Percentiles rank a stretch among this genome's conserved stretches.
These are phyloP conservation scores for Tolypocladium tropicale DNA, from an alignment of 2,329 filamentous ascomycete genomes.

Conservation along the genomic window DNA sequence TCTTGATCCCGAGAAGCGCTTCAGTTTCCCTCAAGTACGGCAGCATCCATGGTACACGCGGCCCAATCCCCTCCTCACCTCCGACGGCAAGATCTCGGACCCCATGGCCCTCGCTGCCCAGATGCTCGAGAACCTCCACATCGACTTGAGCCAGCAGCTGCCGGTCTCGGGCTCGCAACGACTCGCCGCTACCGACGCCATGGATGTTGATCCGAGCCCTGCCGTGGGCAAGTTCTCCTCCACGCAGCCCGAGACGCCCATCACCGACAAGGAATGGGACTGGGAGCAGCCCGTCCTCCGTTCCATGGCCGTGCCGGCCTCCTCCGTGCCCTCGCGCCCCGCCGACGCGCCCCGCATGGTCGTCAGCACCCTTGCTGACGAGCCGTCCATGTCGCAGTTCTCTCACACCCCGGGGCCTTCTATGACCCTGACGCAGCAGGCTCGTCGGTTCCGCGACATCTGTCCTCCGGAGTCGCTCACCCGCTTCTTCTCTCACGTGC, in stretches of 20 bases:
- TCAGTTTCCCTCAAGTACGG: slow-evolving; percentile 77
- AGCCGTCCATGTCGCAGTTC: slow-evolving; percentile 83
- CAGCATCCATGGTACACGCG: slow-evolving; percentile 93
- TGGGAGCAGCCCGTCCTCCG: slow-evolving; percentile 69
- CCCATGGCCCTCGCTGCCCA: slow-evolving; percentile 80
- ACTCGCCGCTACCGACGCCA: slow-evolving; percentile 36
- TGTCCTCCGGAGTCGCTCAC: slow-evolving; percentile 79
- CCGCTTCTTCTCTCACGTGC: slow-evolving; percentile 81
- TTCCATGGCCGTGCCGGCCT: slow-evolving; percentile 31
- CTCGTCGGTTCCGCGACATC: slow-evolving; percentile 81
- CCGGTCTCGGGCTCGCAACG: slow-evolving; percentile 38
- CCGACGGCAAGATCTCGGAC: slow-evolving; percentile 66
- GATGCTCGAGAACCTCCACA: slow-evolving; percentile 85
- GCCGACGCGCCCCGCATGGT: slow-evolving; percentile 28
- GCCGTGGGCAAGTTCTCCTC: slow-evolving; percentile 50
- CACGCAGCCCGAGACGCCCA: slow-evolving; percentile 77
- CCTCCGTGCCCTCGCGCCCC: slow-evolving; percentile 21
- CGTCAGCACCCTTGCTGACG: slow-evolving; percentile 63
- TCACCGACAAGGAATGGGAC: slow-evolving; percentile 68
- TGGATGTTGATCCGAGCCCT: slow-evolving; percentile 56
- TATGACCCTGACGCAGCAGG: slow-evolving; percentile 77
- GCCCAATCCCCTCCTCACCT: slow-evolving; percentile 63
- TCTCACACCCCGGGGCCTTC: slow-evolving; percentile 68
- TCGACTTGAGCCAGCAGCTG: slow-evolving; percentile 70
- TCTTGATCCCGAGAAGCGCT: slow-evolving; percentile 62